Evolutionary conservation across 1,139 yeast species (phyloP).

Genomic region (Blastobotrys petasosporus): DNA sequence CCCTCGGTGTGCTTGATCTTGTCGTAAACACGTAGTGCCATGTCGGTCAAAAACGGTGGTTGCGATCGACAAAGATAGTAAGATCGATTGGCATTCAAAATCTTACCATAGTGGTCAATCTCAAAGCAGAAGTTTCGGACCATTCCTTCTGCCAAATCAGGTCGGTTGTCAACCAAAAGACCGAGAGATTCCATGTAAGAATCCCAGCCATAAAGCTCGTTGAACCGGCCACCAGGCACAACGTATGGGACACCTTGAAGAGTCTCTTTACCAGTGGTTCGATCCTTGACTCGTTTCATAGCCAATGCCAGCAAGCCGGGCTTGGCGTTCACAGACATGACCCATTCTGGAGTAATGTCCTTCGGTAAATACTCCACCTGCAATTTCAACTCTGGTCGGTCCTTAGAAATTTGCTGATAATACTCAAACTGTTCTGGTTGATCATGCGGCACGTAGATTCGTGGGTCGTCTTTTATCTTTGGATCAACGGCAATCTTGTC

Average conservation of each 20-base stretch:
- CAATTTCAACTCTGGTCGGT: constrained; percentile 53
- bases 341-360: constrained; percentile 59
- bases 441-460: constrained; percentile 71
- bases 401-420: constrained; percentile 49
- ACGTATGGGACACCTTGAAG: constrained; percentile 76
- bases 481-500: constrained; percentile 72
- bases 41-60: constrained; percentile 96
- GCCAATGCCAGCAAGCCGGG: constrained; percentile 89
- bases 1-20: constrained; percentile 41
- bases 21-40: constrained; percentile 69
- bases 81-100: constrained; percentile 88
- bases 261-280: constrained; percentile 40
- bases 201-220: constrained; percentile 97
- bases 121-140: constrained; percentile 90
- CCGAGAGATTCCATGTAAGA: constrained; percentile 92
- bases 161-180: constrained; percentile 57
- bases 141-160: constrained; percentile 80
- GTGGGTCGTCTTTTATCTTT: constrained; percentile 58
- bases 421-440: constrained; percentile 71
- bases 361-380: constrained; percentile 69
- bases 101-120: constrained; percentile 84
- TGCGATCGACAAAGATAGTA: constrained; percentile 90
- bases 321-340: constrained; percentile 66
- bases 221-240: constrained; percentile 96
- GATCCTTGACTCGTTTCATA: constrained; percentile 48